A percentile compares a stretch with the other conserved stretches of the same genome.
These are phyloP conservation scores for Funneliformis mosseae DNA, from an alignment of 192 early-diverging fungal species.

Conservation along the genomic window DNA sequence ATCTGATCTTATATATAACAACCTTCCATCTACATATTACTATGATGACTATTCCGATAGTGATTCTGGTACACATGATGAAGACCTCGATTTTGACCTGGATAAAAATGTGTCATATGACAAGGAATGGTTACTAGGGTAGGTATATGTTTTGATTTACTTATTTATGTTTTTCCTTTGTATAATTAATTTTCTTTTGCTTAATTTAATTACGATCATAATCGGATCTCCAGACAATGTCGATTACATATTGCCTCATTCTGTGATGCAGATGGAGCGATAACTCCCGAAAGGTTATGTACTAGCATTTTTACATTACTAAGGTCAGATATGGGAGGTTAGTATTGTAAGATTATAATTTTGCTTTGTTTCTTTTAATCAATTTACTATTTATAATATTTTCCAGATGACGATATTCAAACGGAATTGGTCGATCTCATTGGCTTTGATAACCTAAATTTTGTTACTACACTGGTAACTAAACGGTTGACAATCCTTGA, in stretches of 20 bases:
- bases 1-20: constrained; percentile 14
- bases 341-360: constrained; percentile 1
- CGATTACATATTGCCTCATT: constrained; percentile 47
- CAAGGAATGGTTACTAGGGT: constrained; percentile 58
- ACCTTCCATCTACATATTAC: constrained; percentile 17
- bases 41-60: constrained; percentile 18
- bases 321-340: constrained; percentile 57
- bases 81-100: neutral
- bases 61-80: neutral
- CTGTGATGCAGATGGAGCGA: constrained; percentile 40
- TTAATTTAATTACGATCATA: constrained; percentile 1
- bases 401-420: constrained; percentile 64
- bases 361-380: neutral
- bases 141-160: constrained; percentile 4
- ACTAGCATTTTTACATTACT: constrained; percentile 72
- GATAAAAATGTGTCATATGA: constrained; percentile 29
- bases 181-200: neutral
- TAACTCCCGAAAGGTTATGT: constrained; percentile 61
- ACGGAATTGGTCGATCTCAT: constrained; percentile 68
- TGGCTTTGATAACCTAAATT: constrained; percentile 73
- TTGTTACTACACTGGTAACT: constrained; percentile 60
- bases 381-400: neutral
- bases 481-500: constrained; percentile 63
- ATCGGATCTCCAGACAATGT: constrained; percentile 51
- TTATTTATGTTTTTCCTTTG: neutral